A percentile compares a stretch with the other conserved stretches of the same genome.
These are phyloP conservation scores for Schizochytrium sp. DNA, from an alignment of 108 stramenopile species.

Conservation along the genomic window DNA sequence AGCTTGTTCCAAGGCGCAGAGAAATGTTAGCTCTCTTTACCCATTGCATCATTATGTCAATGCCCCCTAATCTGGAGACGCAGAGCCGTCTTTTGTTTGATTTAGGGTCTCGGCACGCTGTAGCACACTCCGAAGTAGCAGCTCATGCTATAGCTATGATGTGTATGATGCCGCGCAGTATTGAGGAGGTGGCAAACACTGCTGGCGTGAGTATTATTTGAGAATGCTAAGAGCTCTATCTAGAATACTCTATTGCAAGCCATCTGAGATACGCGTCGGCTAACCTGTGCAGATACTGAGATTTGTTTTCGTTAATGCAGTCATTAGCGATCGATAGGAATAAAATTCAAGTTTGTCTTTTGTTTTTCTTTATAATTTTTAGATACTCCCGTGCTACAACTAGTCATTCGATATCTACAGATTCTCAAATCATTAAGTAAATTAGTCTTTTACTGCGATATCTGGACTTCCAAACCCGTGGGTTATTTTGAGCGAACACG, in stretches of 20 bases:
- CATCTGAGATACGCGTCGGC: not conserved
- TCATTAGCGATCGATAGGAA: too few species aligned
- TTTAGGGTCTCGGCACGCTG: slow-evolving; percentile 17
- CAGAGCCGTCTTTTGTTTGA: slow-evolving; percentile 41
- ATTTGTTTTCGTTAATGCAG: too few species aligned
- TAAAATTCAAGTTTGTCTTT: too few species aligned
- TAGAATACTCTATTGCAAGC: not conserved
- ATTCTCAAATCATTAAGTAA: too few species aligned
- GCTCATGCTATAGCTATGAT: slow-evolving; percentile 23
- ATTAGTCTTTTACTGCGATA: too few species aligned
- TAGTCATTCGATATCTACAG: too few species aligned
- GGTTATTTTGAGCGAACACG: too few species aligned
- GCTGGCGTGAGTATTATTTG: not conserved
- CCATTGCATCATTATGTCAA: slow-evolving; percentile 3
- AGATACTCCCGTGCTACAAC: too few species aligned
- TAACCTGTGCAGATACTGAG: too few species aligned
- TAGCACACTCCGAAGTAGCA: slow-evolving; percentile 30
- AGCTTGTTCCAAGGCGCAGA: slow-evolving; percentile 4
- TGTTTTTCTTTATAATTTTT: too few species aligned
- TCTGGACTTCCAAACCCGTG: too few species aligned
- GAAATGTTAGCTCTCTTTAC: slow-evolving; percentile 52
- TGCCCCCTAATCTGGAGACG: slow-evolving; percentile 42
- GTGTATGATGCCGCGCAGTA: slow-evolving; percentile 20
- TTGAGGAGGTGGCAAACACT: not conserved
- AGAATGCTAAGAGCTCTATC: not conserved